Conservation (phyloP, 768 basidiomycete species). For the Russula vinacea region DNA sequence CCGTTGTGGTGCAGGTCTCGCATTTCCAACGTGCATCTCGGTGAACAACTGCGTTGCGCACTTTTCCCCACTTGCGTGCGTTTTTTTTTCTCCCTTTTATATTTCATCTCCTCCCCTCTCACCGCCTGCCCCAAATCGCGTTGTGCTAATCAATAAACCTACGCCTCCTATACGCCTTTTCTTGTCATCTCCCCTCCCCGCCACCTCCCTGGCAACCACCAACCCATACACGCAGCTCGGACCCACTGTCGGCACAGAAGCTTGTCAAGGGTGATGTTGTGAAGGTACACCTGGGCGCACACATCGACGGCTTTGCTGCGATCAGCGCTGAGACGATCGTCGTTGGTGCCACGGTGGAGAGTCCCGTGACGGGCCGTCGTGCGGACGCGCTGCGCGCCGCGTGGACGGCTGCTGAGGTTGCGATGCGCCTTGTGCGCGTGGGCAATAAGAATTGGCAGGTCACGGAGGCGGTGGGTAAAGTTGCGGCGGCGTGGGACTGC, state of each 20-base stretch:
- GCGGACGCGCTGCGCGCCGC: slow-evolving; percentile 95
- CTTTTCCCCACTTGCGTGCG: slow-evolving; percentile 93
- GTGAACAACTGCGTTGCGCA: slow-evolving; percentile 95
- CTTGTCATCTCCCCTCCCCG: neutral
- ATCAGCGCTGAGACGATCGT: slow-evolving; percentile 92
- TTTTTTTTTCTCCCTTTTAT: slow-evolving; percentile 24
- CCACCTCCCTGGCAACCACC: neutral
- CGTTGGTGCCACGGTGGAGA: slow-evolving; percentile 68
- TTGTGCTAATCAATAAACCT: slow-evolving; percentile 11
- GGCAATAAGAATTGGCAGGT: slow-evolving; percentile 95
- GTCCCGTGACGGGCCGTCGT: slow-evolving; percentile 77
- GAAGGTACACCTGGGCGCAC: slow-evolving; percentile 93
- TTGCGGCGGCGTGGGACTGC: slow-evolving; percentile 72
- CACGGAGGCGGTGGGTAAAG: slow-evolving; percentile 78
- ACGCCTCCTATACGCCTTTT: neutral
- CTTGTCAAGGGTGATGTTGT: slow-evolving; percentile 88
- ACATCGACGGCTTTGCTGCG: slow-evolving; percentile 96
- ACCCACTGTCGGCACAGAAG: slow-evolving; percentile 61
- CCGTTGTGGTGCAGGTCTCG: slow-evolving; percentile 57
- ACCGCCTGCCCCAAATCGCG: neutral
- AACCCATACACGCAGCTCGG: slow-evolving; percentile 53
- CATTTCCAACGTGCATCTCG: slow-evolving; percentile 91
- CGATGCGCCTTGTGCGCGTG: slow-evolving; percentile 85
- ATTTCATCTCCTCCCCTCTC: neutral
- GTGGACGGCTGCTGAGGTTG: slow-evolving; percentile 87